Evolutionary conservation across 805 yeast species (phyloP), one percentile per base, ranked within the genome.

Genomic region (Trichomonascus vanleenenianus): DNA sequence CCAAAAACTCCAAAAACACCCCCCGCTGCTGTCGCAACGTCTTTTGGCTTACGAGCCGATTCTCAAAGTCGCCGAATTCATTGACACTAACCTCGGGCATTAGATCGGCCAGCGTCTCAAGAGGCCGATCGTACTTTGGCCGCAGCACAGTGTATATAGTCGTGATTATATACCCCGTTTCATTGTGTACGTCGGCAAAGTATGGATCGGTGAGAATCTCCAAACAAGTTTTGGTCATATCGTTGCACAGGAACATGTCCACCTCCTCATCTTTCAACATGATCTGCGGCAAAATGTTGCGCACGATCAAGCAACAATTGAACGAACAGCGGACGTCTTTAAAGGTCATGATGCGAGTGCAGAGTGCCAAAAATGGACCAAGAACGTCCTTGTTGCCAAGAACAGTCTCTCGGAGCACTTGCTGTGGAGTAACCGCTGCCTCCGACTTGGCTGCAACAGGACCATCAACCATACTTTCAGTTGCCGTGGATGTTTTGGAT

Each of bases 301-400:
- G 74, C 48, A 91, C 72, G 27, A 91, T 79, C 48, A 91, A 66
- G 42, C 91, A 83, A 2, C 95, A 85, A 62, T 93, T 93, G 67
- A 85, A 91, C 3, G 95, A 81, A 62, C 97, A 91, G 58, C 93
- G 83, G 30, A 93, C 84, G 60, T 91, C 98, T 56, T 84, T 85
- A 61, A 87, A 84, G 52, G 76, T 73, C 55, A 91, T 79, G 18
- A 91, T 72, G 60, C 85, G 89, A 49, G 82, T 79, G 51, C 91
- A 70, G 32, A 91, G 65, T 47, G 78, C 78, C 53, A 91, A 65
- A 50, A 89, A 79, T 18, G 95, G 88, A 0, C 86, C 94, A 56
- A 91, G 71, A 4, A 86, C 73, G 33, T 71, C 75, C 48, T 78
- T 74, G 57, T 83, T 76, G 38, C 72, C 74, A 45, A 85, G 74